Evolutionary conservation across 2,329 filamentous ascomycete genomes (phyloP).

Genomic region (Colletotrichum lindemuthianum): DNA sequence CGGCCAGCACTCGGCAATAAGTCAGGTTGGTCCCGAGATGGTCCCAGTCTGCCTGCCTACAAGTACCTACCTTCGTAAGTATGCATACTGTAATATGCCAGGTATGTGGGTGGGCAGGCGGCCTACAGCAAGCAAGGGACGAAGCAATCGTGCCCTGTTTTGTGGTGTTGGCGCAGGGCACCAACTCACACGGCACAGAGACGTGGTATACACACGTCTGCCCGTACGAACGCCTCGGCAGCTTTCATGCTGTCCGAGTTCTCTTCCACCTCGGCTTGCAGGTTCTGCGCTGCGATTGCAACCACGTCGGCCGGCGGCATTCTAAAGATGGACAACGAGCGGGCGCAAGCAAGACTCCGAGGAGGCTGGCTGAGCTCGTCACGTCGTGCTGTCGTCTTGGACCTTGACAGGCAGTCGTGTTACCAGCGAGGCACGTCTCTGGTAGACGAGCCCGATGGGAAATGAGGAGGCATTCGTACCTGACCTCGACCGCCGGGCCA

Average conservation of each 20-base stretch:
- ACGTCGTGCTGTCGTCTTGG: not conserved
- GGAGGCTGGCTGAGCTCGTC: not conserved
- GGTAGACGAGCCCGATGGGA: not conserved
- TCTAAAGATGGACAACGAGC: not conserved
- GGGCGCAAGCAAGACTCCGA: not conserved
- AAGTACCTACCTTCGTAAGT: not conserved
- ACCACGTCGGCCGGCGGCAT: not conserved
- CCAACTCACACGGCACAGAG: too few relatives aligned
- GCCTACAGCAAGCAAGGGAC: too few relatives aligned
- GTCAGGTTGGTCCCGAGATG: not conserved
- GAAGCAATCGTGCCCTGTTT: too few relatives aligned
- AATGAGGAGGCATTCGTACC: slow-evolving; percentile 15
- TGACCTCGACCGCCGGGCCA: slow-evolving; percentile 14
- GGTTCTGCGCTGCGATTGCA: slow-evolving; percentile 2
- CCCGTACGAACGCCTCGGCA: too few relatives aligned
- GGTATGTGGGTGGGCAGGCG: too few relatives aligned
- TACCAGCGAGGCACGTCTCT: not conserved
- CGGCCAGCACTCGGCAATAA: slow-evolving; percentile 14
- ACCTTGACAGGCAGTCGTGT: slow-evolving; percentile 9
- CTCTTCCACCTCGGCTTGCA: not conserved
- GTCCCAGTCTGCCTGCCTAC: too few relatives aligned
- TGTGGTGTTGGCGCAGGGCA: too few relatives aligned
- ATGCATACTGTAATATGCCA: not conserved
- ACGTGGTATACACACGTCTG: too few relatives aligned
- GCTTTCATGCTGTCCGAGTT: not conserved